These are phyloP conservation scores for Tetrahymena borealis DNA, from an alignment of 73 alveolate genomes.

Conservation along the genomic window DNA sequence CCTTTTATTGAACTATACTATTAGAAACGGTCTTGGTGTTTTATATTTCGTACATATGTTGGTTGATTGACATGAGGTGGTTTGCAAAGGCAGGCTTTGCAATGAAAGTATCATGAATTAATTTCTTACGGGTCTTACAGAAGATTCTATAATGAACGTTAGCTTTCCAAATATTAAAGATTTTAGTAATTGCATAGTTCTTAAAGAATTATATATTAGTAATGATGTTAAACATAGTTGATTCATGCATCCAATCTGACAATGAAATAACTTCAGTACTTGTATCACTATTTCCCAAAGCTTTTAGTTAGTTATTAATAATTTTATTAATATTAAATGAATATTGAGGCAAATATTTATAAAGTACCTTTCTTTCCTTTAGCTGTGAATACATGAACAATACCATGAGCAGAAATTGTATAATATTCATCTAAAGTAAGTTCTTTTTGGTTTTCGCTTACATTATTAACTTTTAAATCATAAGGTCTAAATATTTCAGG, in stretches of 20 bases:
- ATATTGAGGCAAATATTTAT: not conserved
- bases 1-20: conserved; percentile 22
- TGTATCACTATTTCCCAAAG: conserved; percentile 57
- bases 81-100: conserved; percentile 95
- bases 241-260: conserved; percentile 98
- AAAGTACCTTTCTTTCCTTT: conserved; percentile 56
- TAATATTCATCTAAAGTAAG: conserved; percentile 51
- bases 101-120: conserved; percentile 53
- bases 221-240: conserved; percentile 86
- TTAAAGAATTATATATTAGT: conserved; percentile 87
- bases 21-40: conserved; percentile 35
- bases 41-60: conserved; percentile 60
- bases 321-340: conserved; percentile 31
- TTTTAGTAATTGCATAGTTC: conserved; percentile 80
- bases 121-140: conserved; percentile 79
- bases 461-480: conserved; percentile 69
- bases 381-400: conserved; percentile 84
- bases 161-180: conserved; percentile 92
- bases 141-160: conserved; percentile 86
- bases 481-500: conserved; percentile 74
- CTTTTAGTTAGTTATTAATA: not conserved
- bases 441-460: conserved; percentile 68
- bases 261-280: conserved; percentile 93
- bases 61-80: conserved; percentile 63
- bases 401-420: conserved; percentile 87